Base-by-base conservation (phyloP, 2,329 filamentous ascomycete genomes). In the Alternaria atra region DNA sequence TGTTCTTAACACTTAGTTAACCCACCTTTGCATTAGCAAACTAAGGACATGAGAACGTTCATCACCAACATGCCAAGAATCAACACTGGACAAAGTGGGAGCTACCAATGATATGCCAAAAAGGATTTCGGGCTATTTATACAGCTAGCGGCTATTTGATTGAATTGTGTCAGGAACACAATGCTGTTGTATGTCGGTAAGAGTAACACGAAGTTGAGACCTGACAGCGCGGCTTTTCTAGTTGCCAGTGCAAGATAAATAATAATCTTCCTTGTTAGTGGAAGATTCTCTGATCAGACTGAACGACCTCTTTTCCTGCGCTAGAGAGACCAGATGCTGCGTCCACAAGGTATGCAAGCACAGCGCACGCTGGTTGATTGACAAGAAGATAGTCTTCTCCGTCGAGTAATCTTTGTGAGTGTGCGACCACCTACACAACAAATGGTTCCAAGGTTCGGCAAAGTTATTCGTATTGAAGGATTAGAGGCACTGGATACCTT, bases 241-340 rank as follows among this genome's bases (percentile, higher is more conserved):
- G 4, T 5, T 39, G n/a, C 37, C 8, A 6, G 37, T 39, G 37
- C 17, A n/a, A 17, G 37, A 39, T 17, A 4, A 39, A 5, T 39
- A 8, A 20, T 7, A 20, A 6, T 39, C 37, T 20, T 39, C n/a
- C 4, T 2, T 39, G n/a, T n/a, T 12, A n/a, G 5, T 20, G 9
- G 3, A 20, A 39, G 1, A 17, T 17, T 10, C 9, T 39, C 2
- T 39, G 20, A 20, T 8, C 0, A 39, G 37, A 1, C n/a, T 4
- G n/a, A 10, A 1, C 10, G 8, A 7, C 1, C 2, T 4, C 1
- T 20, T 20, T 20, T 1, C 8, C 8, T 39, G 8, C n/a, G 8
- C n/a, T 20, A 4, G 7, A 39, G 8, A 4, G n/a, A 12, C 1
- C 2, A 9, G 37, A 17, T 17, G 5, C 35, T 39, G 17, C 1